These are phyloP conservation scores for Solanum rostratum DNA, from an alignment of 257 asterid genomes.

Conservation along the genomic window DNA sequence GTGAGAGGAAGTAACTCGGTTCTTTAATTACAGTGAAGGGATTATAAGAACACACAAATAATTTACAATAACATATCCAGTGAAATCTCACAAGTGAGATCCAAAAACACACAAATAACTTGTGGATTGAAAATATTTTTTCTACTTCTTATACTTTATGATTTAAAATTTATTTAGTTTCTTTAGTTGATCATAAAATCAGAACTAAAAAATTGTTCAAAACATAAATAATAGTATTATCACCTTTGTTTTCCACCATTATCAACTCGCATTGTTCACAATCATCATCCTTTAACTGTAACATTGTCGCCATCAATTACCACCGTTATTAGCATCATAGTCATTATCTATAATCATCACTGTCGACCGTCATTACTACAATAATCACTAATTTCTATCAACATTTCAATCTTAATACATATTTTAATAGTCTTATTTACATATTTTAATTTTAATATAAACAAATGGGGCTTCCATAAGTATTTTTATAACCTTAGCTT, in stretches of 20 bases:
- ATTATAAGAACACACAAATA: no score
- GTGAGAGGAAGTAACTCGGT: no score
- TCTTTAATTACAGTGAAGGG: no score
- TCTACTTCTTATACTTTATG: no score
- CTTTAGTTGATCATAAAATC: no score
- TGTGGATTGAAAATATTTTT: no score
- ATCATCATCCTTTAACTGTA: not conserved
- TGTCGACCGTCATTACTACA: not conserved
- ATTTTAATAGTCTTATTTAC: not conserved
- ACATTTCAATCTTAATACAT: not conserved
- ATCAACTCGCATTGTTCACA: not conserved
- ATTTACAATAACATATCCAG: no score
- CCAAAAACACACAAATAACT: no score
- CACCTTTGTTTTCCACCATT: not conserved
- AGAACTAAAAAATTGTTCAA: no score
- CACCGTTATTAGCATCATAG: accelerated
- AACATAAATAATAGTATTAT: no score
- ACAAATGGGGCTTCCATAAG: not conserved
- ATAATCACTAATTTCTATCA: not conserved
- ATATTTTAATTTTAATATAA: not conserved
- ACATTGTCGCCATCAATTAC: accelerated
- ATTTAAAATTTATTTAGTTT: no score
- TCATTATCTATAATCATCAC: not conserved
- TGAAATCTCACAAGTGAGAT: no score
- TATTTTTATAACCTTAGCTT: not conserved